These are phyloP conservation scores for Yamadazyma phyllophila DNA, from an alignment of 805 yeast genomes.

Conservation along the genomic window DNA sequence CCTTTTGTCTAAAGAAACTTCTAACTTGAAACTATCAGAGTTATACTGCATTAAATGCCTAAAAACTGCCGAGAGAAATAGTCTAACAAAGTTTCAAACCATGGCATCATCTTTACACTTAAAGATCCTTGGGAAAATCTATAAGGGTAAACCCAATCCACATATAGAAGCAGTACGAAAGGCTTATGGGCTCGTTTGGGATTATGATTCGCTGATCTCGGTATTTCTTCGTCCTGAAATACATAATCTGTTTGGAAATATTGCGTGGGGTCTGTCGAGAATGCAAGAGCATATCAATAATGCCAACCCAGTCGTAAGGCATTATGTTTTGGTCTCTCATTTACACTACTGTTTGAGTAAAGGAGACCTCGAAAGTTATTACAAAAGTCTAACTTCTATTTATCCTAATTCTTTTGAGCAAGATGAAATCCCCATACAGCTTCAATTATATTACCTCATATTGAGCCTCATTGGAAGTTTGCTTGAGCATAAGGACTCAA, in stretches of 20 bases:
- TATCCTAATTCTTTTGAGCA: background rate
- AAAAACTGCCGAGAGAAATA: constrained; percentile 2
- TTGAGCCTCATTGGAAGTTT: background rate
- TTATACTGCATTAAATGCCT: constrained; percentile 2
- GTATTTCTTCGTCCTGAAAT: no score
- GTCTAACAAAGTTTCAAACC: background rate
- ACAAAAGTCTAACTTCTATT: background rate
- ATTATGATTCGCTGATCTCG: no score
- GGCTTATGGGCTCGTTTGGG: no score
- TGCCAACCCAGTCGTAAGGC: no score
- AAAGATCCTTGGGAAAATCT: background rate
- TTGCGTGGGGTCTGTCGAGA: no score
- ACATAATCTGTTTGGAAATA: no score
- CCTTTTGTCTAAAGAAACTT: constrained; percentile 42
- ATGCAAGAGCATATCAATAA: background rate
- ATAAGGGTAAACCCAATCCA: background rate
- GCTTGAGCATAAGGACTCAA: background rate
- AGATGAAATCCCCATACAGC: constrained; percentile 1
- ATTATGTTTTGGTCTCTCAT: background rate
- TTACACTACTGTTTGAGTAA: background rate
- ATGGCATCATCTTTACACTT: background rate
- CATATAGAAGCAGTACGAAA: background rate
- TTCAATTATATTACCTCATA: background rate
- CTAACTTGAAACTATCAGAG: constrained; percentile 39
- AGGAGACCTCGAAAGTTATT: background rate